These are phyloP conservation scores for Umbelopsis sp. DNA, from an alignment of 371 early-diverging fungal species.

Conservation along the genomic window DNA sequence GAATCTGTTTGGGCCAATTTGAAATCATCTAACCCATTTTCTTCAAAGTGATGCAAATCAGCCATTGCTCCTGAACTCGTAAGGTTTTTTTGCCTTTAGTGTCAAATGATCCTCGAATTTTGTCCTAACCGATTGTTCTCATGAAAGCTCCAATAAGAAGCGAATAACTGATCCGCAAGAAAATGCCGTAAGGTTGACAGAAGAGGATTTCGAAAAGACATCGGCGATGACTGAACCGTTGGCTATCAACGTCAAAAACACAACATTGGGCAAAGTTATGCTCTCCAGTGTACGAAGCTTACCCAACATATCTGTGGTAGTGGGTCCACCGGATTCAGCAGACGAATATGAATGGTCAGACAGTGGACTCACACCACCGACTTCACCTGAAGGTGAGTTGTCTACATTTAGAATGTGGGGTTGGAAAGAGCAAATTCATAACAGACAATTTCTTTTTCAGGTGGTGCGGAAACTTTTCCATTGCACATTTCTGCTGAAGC, in stretches of 20 bases:
- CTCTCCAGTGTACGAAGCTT: not conserved
- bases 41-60: too few relatives aligned
- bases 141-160: not conserved
- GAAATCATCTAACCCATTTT: too few relatives aligned
- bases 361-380: slow-evolving; percentile 1
- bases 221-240: not conserved
- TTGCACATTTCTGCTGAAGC: too few relatives aligned
- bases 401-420: too few relatives aligned
- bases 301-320: not conserved
- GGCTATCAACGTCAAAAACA: not conserved
- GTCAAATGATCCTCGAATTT: too few relatives aligned
- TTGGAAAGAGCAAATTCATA: too few relatives aligned
- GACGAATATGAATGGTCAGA: slow-evolving; percentile 16
- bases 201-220: not conserved
- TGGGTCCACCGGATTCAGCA: slow-evolving; percentile 4
- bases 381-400: slow-evolving; percentile 7
- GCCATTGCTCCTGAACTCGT: too few relatives aligned
- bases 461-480: not conserved
- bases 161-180: not conserved
- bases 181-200: slow-evolving; percentile 1
- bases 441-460: not conserved
- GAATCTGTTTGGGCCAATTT: too few relatives aligned
- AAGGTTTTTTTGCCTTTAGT: too few relatives aligned
- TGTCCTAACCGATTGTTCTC: not conserved
- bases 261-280: not conserved